Evolutionary conservation across 2,329 filamentous ascomycete species (phyloP).

Genomic region (Pseudopyricularia cyperi): DNA sequence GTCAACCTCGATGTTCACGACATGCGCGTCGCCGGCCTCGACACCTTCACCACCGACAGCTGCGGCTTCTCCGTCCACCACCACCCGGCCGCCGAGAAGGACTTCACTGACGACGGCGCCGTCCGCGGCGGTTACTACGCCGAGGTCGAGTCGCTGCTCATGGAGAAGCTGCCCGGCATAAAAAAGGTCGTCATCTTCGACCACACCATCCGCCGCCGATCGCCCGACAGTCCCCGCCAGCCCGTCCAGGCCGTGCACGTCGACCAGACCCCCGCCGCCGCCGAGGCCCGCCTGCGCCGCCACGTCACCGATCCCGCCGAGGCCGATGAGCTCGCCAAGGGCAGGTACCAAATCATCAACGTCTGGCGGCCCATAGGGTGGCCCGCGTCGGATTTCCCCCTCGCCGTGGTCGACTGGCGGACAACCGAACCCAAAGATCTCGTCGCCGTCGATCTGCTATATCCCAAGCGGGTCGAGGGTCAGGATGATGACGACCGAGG

Average conservation of each 20-base stretch:
- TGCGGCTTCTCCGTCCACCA: conserved; percentile 44
- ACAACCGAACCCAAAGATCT: conserved; percentile 44
- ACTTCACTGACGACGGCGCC: conserved; percentile 40
- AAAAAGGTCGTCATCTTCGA: conserved; percentile 58
- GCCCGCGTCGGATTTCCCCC: conserved; percentile 46
- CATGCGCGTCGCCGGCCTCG: conserved; percentile 37
- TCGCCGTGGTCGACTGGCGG: conserved; percentile 54
- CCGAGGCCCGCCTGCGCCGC: conserved; percentile 45
- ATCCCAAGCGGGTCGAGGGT: conserved; percentile 30
- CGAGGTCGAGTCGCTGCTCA: conserved; percentile 46
- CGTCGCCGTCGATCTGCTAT: conserved; percentile 47
- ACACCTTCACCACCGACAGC: conserved; percentile 41
- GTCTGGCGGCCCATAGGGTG: conserved; percentile 58
- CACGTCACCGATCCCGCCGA: conserved; percentile 41
- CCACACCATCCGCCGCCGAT: conserved; percentile 51
- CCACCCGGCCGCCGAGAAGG: conserved; percentile 36
- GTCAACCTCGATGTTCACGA: conserved; percentile 36
- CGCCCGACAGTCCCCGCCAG: conserved; percentile 40
- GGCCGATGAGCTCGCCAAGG: conserved; percentile 40
- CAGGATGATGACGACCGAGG: conserved; percentile 36
- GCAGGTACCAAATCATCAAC: conserved; percentile 55
- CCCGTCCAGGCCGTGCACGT: conserved; percentile 61
- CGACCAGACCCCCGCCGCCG: conserved; percentile 54
- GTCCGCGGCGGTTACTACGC: conserved; percentile 46
- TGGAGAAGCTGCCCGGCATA: conserved; percentile 37